Evolutionary conservation across 1,284 basidiomycete genomes (phyloP).

Genomic region (Leccinum subatratum): DNA sequence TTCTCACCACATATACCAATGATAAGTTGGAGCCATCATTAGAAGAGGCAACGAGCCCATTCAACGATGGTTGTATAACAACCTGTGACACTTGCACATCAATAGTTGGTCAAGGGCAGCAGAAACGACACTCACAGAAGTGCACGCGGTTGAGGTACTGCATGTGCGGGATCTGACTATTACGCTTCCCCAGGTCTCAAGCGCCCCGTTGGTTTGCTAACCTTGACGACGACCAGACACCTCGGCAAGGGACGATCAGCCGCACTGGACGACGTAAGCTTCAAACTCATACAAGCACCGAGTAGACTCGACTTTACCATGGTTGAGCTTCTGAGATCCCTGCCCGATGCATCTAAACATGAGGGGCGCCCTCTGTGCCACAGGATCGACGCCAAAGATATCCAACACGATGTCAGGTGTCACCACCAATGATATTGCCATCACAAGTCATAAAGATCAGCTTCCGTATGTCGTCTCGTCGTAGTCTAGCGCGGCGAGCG

Average conservation of each 20-base stretch:
- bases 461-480: conserved; percentile 89
- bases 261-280: not conserved
- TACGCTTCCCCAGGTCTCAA: conserved; percentile 96
- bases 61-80: not conserved
- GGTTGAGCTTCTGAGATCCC: conserved; percentile 90
- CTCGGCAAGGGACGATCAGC: not conserved
- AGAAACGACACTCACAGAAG: conserved; percentile 1
- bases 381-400: conserved; percentile 90
- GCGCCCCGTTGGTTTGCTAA: conserved; percentile 92
- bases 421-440: conserved; percentile 94
- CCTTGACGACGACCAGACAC: conserved; percentile 94
- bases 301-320: conserved; percentile 44
- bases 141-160: conserved; percentile 53
- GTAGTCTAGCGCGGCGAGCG: conserved; percentile 86
- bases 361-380: conserved; percentile 78
- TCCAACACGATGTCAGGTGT: conserved; percentile 91
- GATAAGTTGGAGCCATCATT: not conserved
- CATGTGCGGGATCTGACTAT: conserved; percentile 92
- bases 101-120: not conserved
- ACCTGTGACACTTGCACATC: not conserved
- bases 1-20: not conserved
- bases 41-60: not conserved
- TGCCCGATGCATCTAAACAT: conserved; percentile 94
- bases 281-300: too few species aligned
- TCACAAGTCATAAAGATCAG: conserved; percentile 96